These are phyloP conservation scores for Gaillardinia entomophila DNA, from an alignment of 805 yeast genomes.

Conservation along the genomic window DNA sequence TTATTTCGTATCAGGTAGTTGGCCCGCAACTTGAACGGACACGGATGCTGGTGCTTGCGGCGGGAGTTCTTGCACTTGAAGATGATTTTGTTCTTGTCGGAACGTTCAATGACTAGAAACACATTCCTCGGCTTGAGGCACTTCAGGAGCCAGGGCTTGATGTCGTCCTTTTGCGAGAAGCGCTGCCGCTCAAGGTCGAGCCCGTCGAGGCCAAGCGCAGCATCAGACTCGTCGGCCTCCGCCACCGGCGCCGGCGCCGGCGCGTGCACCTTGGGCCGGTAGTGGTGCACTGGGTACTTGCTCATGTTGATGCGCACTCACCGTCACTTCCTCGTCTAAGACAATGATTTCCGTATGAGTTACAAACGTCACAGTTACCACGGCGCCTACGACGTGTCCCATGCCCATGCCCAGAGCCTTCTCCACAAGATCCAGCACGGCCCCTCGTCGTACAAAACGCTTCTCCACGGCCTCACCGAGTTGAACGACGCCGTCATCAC, in stretches of 20 bases:
- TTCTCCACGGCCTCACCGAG: not conserved
- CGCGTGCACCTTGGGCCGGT: too few relatives aligned
- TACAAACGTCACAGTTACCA: not conserved
- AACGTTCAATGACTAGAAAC: conserved; percentile 55
- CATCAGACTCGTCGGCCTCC: conserved; percentile 7
- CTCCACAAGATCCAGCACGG: not conserved
- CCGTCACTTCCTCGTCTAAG: too few relatives aligned
- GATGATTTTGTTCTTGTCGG: conserved; percentile 55
- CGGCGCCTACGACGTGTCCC: not conserved
- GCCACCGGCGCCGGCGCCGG: too few relatives aligned
- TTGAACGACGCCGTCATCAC: not conserved
- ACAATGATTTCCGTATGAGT: not conserved
- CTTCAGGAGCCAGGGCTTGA: conserved; percentile 57
- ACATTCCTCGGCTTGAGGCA: conserved; percentile 45
- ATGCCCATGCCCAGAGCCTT: not conserved
- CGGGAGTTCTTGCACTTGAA: conserved; percentile 49
- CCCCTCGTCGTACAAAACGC: not conserved
- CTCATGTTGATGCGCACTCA: too few relatives aligned
- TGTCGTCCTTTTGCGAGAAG: conserved; percentile 37
- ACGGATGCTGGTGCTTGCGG: conserved; percentile 21
- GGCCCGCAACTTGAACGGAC: conserved; percentile 65
- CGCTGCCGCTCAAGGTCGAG: conserved; percentile 14
- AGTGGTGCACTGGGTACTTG: too few relatives aligned
- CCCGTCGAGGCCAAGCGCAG: too few relatives aligned
- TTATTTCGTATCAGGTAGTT: conserved; percentile 48